These are phyloP conservation scores for Caryopteris hybrid DNA, from an alignment of 305 asterid genomes.

Conservation along the genomic window DNA sequence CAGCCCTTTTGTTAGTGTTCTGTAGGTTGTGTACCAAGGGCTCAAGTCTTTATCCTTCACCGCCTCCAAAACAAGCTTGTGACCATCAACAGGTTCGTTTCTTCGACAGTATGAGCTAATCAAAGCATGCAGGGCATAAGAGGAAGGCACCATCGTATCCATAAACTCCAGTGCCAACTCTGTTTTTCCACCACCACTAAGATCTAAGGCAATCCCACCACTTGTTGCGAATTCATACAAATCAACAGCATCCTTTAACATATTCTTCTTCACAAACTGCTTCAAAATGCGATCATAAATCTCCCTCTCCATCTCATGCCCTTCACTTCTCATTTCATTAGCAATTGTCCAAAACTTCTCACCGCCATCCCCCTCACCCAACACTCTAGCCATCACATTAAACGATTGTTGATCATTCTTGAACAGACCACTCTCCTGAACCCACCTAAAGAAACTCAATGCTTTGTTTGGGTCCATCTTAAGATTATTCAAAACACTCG, in stretches of 20 bases:
- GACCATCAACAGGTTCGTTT: slow-evolving; percentile 45
- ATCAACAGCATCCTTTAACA: slow-evolving; percentile 68
- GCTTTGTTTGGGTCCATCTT: slow-evolving; percentile 55
- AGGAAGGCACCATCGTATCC: slow-evolving; percentile 29
- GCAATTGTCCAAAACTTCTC: slow-evolving; percentile 68
- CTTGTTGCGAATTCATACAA: slow-evolving; percentile 72
- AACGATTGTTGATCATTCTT: slow-evolving; percentile 45
- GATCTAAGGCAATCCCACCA: slow-evolving; percentile 57
- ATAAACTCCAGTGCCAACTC: slow-evolving; percentile 43
- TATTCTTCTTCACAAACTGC: slow-evolving; percentile 42
- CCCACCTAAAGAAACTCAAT: slow-evolving; percentile 79
- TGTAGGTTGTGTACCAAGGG: slow-evolving; percentile 58
- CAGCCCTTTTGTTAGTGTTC: slow-evolving; percentile 48
- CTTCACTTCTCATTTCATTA: slow-evolving; percentile 63
- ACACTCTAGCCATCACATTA: slow-evolving; percentile 51
- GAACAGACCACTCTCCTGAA: slow-evolving; percentile 63
- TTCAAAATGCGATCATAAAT: slow-evolving; percentile 38
- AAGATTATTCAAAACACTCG: slow-evolving; percentile 41
- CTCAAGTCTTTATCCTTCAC: slow-evolving; percentile 42
- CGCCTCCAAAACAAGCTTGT: slow-evolving; percentile 49
- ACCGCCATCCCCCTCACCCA: slow-evolving; percentile 44
- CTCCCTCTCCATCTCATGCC: slow-evolving; percentile 55
- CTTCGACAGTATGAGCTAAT: slow-evolving; percentile 46
- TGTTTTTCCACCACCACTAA: slow-evolving; percentile 41
- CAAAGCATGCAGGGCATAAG: slow-evolving; percentile 35